Percentiles rank a stretch among this genome's conserved stretches.
Conservation (phyloP, 129 eudicot genomes). For the Arctium minus region DNA sequence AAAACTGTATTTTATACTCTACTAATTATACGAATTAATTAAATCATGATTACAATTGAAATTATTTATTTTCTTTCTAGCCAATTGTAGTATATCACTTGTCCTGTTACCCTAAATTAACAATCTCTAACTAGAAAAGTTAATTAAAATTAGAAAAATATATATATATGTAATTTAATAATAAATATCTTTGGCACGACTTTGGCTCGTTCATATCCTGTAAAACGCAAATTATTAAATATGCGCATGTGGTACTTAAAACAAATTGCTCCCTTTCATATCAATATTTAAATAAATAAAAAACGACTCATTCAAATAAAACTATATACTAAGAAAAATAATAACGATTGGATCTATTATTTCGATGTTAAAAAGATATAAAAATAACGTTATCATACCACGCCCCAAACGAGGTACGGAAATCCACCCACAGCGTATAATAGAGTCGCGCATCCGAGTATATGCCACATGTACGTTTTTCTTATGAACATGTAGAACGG, state of each 20-base stretch:
- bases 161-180: not conserved
- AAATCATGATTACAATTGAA: too few relatives aligned
- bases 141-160: too few relatives aligned
- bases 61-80: too few relatives aligned
- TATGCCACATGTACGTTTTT: constrained; percentile 34
- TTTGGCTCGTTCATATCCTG: not conserved
- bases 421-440: constrained; percentile 37
- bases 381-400: constrained; percentile 16
- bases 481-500: constrained; percentile 34
- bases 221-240: not conserved
- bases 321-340: not conserved
- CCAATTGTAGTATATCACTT: too few relatives aligned
- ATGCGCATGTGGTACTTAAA: constrained; percentile 9
- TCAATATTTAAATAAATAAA: not conserved
- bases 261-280: not conserved
- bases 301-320: not conserved
- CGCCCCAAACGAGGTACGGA: constrained; percentile 36
- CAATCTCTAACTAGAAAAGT: not conserved
- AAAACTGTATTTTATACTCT: too few relatives aligned
- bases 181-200: not conserved
- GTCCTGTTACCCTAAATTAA: not conserved
- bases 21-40: too few relatives aligned
- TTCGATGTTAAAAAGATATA: not conserved
- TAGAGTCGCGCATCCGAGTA: constrained; percentile 23
- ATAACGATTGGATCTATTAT: not conserved